These are phyloP conservation scores for Maudiozyma serrabonitensis DNA, from an alignment of 805 yeast species.

Conservation along the genomic window DNA sequence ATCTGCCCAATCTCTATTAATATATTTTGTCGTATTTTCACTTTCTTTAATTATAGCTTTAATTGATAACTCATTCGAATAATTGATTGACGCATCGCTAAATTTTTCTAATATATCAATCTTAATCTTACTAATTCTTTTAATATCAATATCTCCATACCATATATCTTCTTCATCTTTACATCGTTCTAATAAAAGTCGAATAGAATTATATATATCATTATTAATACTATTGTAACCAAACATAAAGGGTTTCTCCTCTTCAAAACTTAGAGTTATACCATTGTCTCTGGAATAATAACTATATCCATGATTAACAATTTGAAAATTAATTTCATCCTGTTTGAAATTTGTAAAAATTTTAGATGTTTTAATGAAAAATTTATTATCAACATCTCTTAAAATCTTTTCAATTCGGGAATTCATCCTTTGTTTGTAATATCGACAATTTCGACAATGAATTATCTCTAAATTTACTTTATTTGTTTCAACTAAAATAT, in stretches of 20 bases:
- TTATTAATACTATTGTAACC: background rate
- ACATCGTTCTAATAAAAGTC: background rate
- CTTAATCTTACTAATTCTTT: conserved; percentile 8
- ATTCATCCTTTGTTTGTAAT: background rate
- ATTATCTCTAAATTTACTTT: conserved; percentile 7
- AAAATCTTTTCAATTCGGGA: background rate
- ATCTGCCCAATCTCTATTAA: conserved; percentile 23
- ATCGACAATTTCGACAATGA: conserved; percentile 6
- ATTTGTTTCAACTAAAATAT: conserved; percentile 6
- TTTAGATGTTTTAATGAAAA: too few relatives aligned
- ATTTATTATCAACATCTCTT: background rate
- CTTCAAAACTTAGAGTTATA: conserved; percentile 1
- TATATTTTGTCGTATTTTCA: background rate
- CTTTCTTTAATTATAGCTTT: background rate
- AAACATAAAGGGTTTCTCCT: too few relatives aligned
- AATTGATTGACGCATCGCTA: background rate
- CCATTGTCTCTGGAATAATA: conserved; percentile 10
- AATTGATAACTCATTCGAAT: too few relatives aligned
- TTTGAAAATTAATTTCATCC: too few relatives aligned
- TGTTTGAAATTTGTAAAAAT: too few relatives aligned
- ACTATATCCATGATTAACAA: background rate
- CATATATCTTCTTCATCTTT: conserved; percentile 5
- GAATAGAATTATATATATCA: background rate
- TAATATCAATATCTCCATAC: conserved; percentile 8
- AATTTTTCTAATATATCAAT: conserved; percentile 2